Evolutionary conservation across 306 rosid genomes (phyloP), one percentile per base, ranked within the genome.

Genomic region (Citrullus colocynthis): DNA sequence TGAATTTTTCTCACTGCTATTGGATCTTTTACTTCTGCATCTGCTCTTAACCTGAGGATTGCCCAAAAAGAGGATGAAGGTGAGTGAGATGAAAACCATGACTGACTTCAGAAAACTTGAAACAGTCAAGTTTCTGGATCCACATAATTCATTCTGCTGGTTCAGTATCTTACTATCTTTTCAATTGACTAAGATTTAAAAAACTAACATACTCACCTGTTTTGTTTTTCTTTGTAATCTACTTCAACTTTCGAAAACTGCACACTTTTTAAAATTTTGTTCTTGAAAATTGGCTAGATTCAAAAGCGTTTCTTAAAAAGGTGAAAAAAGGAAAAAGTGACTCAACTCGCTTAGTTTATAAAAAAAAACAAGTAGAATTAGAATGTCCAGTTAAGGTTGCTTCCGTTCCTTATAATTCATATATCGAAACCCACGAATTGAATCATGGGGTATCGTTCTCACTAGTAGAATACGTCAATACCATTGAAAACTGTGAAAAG

Each of bases 1-100:
- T 90, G 96, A 81, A 88, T 86, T 78, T 89, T 95, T 55, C 92
- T 86, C 12, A 90, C 88, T 30, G 84, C 83, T 75, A 80, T 54
- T n/a, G 95, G 87, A 86, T 89, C 95, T 76, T 88, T 78, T 49
- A 39, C 78, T 78, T 86, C 95, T 49, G n/a, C 81, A 78, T 86
- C 93, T 73, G 61, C 73, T 81, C 82, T 85, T 83, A 89, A 85
- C 83, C 93, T 91, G 75, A 41, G 65, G 75, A 74, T 74, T 45
- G 82, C 44, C 79, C 28, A 76, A 30, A 59, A 59, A 56, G 24
- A 45, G 72, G 67, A 60, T 24, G 20, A 77, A 62, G 30, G 69
- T 41, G 32, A 41, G 28, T 42, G 36, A 48, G 59, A 39, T 44
- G 42, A 59, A 56, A 74, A 18, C 78, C 62, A 34, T 15, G 42